Conservation (phyloP, 768 basidiomycete species). For the Cystoderma amianthinum region DNA sequence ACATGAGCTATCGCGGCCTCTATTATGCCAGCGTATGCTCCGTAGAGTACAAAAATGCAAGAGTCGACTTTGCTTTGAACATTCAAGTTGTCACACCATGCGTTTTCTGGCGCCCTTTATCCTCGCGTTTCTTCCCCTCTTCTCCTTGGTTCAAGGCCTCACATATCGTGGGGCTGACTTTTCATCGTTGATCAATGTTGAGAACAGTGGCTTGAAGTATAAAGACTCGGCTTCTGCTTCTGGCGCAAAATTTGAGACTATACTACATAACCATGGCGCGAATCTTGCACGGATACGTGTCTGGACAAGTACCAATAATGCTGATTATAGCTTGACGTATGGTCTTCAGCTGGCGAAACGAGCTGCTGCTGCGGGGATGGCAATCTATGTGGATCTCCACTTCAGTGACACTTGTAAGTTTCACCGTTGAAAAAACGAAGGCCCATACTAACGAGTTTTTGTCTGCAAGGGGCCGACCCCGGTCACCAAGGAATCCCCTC, state of each 20-base stretch:
- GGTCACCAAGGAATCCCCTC: conserved; percentile 54
- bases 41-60: too few species aligned
- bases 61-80: too few species aligned
- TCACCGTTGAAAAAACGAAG: too few species aligned
- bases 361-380: conserved; percentile 49
- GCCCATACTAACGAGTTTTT: too few species aligned
- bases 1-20: too few species aligned
- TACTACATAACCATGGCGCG: conserved; percentile 44
- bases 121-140: conserved; percentile 11
- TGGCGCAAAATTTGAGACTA: conserved; percentile 38
- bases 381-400: conserved; percentile 49
- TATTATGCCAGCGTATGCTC: too few species aligned
- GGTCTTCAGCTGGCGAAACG: conserved; percentile 49
- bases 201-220: conserved; percentile 38
- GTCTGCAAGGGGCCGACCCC: conserved; percentile 51
- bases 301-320: conserved; percentile 52
- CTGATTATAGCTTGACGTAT: conserved; percentile 42
- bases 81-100: conserved; percentile 14
- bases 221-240: conserved; percentile 28
- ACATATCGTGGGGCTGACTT: conserved; percentile 51
- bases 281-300: conserved; percentile 55
- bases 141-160: conserved; percentile 24
- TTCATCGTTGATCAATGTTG: conserved; percentile 45
- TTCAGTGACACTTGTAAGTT: conserved; percentile 57
- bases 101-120: conserved; percentile 13